A percentile compares a stretch with the other conserved stretches of the same genome.
phyloP scores from a whole-genome alignment of 352 stramenopile genomes.

The Pythium chondricola region DNA sequence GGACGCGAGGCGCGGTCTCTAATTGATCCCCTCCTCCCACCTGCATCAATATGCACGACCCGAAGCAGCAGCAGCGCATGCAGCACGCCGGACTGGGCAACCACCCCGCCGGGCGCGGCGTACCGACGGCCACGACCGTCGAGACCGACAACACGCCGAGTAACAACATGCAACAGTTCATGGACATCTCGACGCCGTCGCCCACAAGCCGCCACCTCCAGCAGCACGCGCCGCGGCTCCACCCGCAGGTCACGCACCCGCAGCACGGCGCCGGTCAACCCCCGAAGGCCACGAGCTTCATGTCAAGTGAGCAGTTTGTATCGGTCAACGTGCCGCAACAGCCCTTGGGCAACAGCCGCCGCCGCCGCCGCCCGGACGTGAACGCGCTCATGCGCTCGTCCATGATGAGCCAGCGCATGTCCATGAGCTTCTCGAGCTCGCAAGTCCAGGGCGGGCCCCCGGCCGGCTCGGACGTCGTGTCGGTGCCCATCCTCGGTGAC shows the following conservation, averaged over 20 bases:
- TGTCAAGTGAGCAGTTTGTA: constrained; percentile 54
- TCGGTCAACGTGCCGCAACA: constrained; percentile 27
- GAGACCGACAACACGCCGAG: constrained; percentile 40
- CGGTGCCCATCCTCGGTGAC: constrained; percentile 62
- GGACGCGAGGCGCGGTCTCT: not conserved
- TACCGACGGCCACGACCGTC: constrained; percentile 6
- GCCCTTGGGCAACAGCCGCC: constrained; percentile 30
- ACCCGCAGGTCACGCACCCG: constrained; percentile 6
- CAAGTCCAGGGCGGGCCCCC: constrained; percentile 36
- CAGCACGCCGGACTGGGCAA: constrained; percentile 22
- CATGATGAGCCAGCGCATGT: constrained; percentile 47
- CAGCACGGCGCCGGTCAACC: not conserved
- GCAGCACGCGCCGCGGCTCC: constrained; percentile 6
- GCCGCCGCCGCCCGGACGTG: constrained; percentile 47
- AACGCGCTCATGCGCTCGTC: constrained; percentile 64
- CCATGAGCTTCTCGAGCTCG: constrained; percentile 31
- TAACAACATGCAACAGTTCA: constrained; percentile 41
- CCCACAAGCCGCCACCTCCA: constrained; percentile 18
- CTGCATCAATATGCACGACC: not conserved
- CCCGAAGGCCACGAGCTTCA: constrained; percentile 41
- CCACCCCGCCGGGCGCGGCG: constrained; percentile 4
- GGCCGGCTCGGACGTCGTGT: constrained; percentile 37
- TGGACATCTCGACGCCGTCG: constrained; percentile 65
- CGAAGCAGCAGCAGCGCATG: constrained; percentile 34
- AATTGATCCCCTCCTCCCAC: not conserved